These are phyloP conservation scores for Raphanus hybrid DNA, from an alignment of 441 rosid species.

Conservation along the genomic window DNA sequence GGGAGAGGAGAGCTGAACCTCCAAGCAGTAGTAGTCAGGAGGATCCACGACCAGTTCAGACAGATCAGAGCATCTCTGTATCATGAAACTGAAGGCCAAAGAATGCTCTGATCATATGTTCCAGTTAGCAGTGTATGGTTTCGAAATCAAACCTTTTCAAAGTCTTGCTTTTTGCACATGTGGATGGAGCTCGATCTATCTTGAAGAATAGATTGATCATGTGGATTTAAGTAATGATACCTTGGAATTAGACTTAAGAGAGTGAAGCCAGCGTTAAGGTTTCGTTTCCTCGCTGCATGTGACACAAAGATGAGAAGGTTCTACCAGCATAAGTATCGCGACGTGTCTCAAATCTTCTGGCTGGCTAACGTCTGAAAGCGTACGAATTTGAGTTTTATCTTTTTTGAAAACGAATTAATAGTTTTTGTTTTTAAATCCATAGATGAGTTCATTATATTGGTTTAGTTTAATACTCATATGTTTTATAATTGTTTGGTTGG, in stretches of 20 bases:
- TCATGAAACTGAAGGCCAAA: constrained; percentile 26
- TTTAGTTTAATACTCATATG: too few species aligned
- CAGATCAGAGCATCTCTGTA: constrained; percentile 33
- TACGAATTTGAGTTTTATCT: too few species aligned
- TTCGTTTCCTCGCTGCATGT: too few species aligned
- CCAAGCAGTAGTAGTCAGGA: constrained; percentile 26
- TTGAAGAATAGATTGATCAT: background rate
- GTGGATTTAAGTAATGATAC: constrained; percentile 12
- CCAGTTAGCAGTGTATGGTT: constrained; percentile 6
- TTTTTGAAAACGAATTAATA: too few species aligned
- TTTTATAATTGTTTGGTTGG: too few species aligned
- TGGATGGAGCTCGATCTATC: background rate
- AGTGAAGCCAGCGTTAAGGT: too few species aligned
- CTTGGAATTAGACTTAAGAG: background rate
- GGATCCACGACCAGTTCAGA: constrained; percentile 36
- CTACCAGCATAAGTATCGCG: too few species aligned
- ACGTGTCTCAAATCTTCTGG: too few species aligned
- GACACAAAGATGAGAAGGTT: too few species aligned
- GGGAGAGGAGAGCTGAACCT: constrained; percentile 32
- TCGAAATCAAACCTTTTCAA: constrained; percentile 12
- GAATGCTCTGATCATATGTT: constrained; percentile 5
- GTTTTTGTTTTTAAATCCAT: too few species aligned
- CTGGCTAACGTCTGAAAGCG: too few species aligned
- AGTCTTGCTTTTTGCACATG: constrained; percentile 1
- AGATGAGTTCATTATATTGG: too few species aligned